phyloP scores from a whole-genome alignment of 768 basidiomycete species.

The Lactarius trivialis region DNA sequence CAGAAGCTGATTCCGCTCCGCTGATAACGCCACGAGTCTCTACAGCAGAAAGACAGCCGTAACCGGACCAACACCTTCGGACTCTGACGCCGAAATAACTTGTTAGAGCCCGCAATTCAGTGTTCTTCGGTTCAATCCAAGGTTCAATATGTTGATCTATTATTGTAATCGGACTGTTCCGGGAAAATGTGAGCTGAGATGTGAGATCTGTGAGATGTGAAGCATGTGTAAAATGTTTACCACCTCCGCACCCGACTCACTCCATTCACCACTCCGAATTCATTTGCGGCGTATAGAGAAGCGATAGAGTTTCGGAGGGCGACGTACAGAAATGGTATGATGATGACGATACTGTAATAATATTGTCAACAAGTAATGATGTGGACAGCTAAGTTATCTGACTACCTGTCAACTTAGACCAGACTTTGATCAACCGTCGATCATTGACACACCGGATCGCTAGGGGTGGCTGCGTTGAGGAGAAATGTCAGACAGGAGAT shows the following conservation, averaged over 20 bases:
- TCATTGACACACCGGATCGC: not conserved
- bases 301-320: not conserved
- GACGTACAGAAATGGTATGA: not conserved
- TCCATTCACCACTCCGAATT: not conserved
- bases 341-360: not conserved
- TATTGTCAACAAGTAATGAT: not conserved
- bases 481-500: not conserved
- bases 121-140: not conserved
- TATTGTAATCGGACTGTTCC: not conserved
- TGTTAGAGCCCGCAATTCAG: not conserved
- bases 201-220: not conserved
- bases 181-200: not conserved
- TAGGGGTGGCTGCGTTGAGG: not conserved
- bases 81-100: not conserved
- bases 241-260: not conserved
- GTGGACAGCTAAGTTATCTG: not conserved
- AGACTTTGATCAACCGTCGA: not conserved
- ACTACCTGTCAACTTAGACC: not conserved
- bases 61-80: not conserved
- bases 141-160: not conserved
- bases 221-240: not conserved
- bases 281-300: not conserved
- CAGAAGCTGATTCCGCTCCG: not conserved
- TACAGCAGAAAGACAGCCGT: not conserved
- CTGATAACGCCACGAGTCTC: not conserved